A percentile compares a stretch with the other conserved stretches of the same genome.
These are phyloP conservation scores for Oropetium thomaeum DNA, from an alignment of 176 grass and related monocot genomes.

Conservation along the genomic window DNA sequence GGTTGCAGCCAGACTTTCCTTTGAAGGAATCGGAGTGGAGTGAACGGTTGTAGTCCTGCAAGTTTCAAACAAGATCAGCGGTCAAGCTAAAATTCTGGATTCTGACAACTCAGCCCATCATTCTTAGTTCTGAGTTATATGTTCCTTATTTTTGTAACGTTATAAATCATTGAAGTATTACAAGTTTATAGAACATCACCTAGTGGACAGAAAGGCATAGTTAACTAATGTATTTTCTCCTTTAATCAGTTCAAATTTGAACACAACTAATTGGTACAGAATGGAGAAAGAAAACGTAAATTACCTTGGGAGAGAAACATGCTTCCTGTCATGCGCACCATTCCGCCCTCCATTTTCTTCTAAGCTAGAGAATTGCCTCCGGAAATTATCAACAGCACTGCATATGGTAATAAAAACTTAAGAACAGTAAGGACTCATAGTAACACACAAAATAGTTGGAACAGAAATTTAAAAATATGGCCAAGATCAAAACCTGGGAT, in stretches of 20 bases:
- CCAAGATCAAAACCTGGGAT: constrained; percentile 63
- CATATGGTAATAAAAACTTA: constrained; percentile 34
- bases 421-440: constrained; percentile 1
- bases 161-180: no score
- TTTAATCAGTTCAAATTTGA: background rate
- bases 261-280: constrained; percentile 4
- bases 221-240: constrained; percentile 3
- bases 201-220: background rate
- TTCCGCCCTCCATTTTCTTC: constrained; percentile 85
- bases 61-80: constrained; percentile 12
- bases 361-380: constrained; percentile 85
- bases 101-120: background rate
- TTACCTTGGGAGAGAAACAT: constrained; percentile 98
- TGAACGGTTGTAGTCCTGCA: constrained; percentile 76
- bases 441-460: constrained; percentile 1
- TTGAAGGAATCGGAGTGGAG: constrained; percentile 39
- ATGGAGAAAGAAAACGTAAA: background rate
- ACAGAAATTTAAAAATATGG: constrained; percentile 7
- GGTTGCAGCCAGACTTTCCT: constrained; percentile 20
- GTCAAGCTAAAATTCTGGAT: constrained; percentile 2
- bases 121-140: background rate
- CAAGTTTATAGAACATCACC: background rate
- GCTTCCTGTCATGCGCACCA: constrained; percentile 63
- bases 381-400: constrained; percentile 94
- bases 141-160: background rate